Base-by-base conservation (phyloP, 371 early-diverging fungal genomes). In the Gilbertella persicaria region DNA sequence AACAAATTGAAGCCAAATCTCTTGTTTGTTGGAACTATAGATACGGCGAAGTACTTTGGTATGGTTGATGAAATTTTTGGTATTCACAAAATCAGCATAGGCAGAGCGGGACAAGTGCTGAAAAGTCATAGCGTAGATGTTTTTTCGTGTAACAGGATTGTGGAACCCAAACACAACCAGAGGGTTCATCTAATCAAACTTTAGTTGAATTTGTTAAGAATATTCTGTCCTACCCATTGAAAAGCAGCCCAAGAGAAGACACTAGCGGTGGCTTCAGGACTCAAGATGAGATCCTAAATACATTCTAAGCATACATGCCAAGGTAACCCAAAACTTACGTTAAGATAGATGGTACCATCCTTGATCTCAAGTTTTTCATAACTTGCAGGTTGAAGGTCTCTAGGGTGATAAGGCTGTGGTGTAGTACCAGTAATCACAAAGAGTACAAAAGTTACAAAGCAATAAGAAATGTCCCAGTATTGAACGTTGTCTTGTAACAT, bases 201-300 rank as follows among this genome's bases (percentile, higher is more conserved):
- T 25, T 28, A 8, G 19, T 16, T 0, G 12, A 5, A 6, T 12
- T 7, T 6, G 6, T 23, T 10, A 7, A 20, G 42, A 24, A 4
- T 28, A 4, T 14, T 23, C 38, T 37, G 16, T 17, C 19, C 54
- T 69, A 72, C 73, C 73, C 73, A 73, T 59, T 69, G 62, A 39
- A 73, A 69, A 19, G 56, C 26, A 25, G 57, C 41, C 71, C 75
- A 71, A 16, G 69, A 71, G 33, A 71, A 54, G 8, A 67, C 49
- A 42, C 69, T 71, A 10, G 75, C 71, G 6, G 61, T 64, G 0
- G 67, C 48, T 58, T 75, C 75, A 19, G 75, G 71, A 35, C 69
- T 69, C 5, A 69, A 26, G 9, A 24, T 8, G 44, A 52, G 55
- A 44, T 52, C 36, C 68, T 73, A 56, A 35, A 26, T 20, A 14